A percentile compares a stretch with the other conserved stretches of the same genome.
phyloP scores from a whole-genome alignment of 768 basidiomycete species.

The Suillus sp. region DNA sequence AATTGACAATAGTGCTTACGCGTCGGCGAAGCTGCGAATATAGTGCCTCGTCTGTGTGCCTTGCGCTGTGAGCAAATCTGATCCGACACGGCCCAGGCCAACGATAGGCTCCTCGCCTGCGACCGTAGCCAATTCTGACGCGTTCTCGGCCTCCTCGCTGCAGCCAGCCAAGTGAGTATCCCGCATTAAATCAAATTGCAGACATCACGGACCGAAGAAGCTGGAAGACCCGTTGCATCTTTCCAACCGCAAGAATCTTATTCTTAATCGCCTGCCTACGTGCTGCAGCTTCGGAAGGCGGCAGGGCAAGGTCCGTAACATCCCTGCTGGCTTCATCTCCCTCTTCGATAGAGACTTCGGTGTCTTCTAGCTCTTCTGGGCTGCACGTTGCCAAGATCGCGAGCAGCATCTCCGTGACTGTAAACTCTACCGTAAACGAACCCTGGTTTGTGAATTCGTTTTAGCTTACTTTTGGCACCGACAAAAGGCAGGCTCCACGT shows the following conservation, averaged over 20 bases:
- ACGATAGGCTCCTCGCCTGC: slow-evolving; percentile 35
- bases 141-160: slow-evolving; percentile 81
- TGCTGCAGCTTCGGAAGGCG: slow-evolving; percentile 47
- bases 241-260: slow-evolving; percentile 91
- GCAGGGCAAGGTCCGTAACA: slow-evolving; percentile 30
- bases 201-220: slow-evolving; percentile 68
- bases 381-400: slow-evolving; percentile 93
- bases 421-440: slow-evolving; percentile 5
- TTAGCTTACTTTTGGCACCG: slow-evolving; percentile 86
- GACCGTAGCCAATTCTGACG: slow-evolving; percentile 57
- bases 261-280: slow-evolving; percentile 83
- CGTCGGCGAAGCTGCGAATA: slow-evolving; percentile 76
- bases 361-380: slow-evolving; percentile 86
- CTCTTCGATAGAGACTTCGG: slow-evolving; percentile 40
- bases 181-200: slow-evolving; percentile 6
- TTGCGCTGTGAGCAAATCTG: slow-evolving; percentile 64
- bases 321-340: slow-evolving; percentile 38
- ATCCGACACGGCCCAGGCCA: slow-evolving; percentile 37
- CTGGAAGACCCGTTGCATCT: slow-evolving; percentile 89
- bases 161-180: slow-evolving; percentile 14
- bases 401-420: slow-evolving; percentile 97
- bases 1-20: slow-evolving; percentile 47
- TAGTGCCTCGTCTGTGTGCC: slow-evolving; percentile 57
- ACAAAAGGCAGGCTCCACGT: slow-evolving; percentile 99
- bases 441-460: not conserved